Evolutionary conservation across 2,329 filamentous ascomycete genomes (phyloP), one percentile per base, ranked within the genome.

Genomic region (Sclerotinia trifoliorum): DNA sequence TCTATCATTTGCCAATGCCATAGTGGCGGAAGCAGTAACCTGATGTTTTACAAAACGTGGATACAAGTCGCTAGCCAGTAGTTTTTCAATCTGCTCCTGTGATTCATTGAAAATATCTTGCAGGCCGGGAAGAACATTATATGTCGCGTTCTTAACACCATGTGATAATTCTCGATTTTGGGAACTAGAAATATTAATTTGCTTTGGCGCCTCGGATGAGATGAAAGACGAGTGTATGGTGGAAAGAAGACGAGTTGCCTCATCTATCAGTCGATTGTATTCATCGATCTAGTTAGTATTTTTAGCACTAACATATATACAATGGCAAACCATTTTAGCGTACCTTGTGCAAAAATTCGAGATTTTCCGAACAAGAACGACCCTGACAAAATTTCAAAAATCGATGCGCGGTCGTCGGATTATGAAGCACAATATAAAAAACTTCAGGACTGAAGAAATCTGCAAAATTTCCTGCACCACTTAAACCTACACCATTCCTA

Each of bases 21-120:
- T 76, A 4, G 79, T 79, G 5, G 83, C 82, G 63, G 80, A 81
- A 42, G 80, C 75, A 0, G 80, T 81, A 65, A 86, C 77, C 72
- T 86, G 84, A 66, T 83, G 79, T 65, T 82, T 83, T 29, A 86
- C 83, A 71, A 86, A 86, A 26, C 80, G 78, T 2, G 83, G 83
- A 66, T 84, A 86, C 24, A 85, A 78, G 48, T 84, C 81, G 3
- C 75, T 76, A 0, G 79, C 75, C 3, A 85, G 75, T 1, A 83
- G 73, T 48, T 78, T 78, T 71, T 85, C 82, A 11, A 85, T 78
- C 39, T 80, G 79, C 3, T 77, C 77, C 68, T 80, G 58, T 78
- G 80, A 29, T 82, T 75, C 17, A 81, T 80, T 10, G 77, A 78
- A 35, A 75, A 80, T 74, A 15, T 73, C 73, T 62, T 74, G 72